phyloP scores from a whole-genome alignment of 148 eudicot genomes.

The Chenopodium quinoa region DNA sequence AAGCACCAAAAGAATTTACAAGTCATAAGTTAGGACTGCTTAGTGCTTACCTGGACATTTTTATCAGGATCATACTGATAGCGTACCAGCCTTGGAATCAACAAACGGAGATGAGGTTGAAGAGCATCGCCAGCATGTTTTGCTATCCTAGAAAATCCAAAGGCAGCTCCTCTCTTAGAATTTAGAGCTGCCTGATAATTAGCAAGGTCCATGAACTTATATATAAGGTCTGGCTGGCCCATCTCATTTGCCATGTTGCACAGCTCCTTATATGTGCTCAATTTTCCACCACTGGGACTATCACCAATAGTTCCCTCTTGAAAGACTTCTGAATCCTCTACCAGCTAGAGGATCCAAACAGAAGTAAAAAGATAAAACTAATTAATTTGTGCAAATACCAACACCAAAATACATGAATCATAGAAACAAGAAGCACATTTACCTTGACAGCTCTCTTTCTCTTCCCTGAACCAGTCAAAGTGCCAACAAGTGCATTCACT shows the following conservation, averaged over 20 bases:
- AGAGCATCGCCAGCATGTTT: constrained; percentile 97
- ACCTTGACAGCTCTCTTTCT: constrained; percentile 97
- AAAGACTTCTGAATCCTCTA: constrained; percentile 90
- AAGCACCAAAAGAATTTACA: background rate
- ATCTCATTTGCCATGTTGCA: constrained; percentile 94
- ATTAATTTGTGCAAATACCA: constrained; percentile 6
- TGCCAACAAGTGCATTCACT: constrained; percentile 91
- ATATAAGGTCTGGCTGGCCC: constrained; percentile 96
- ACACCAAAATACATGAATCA: background rate
- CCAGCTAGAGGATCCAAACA: constrained; percentile 52
- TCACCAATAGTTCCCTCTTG: constrained; percentile 88
- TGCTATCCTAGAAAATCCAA: constrained; percentile 97
- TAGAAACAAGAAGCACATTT: background rate
- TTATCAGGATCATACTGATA: constrained; percentile 98
- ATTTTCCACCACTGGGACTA: constrained; percentile 82
- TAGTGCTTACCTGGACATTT: constrained; percentile 77
- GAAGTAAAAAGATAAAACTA: background rate
- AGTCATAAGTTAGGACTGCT: background rate
- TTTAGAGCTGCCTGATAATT: constrained; percentile 92
- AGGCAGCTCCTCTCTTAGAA: constrained; percentile 98
- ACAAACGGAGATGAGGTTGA: constrained; percentile 62
- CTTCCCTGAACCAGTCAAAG: constrained; percentile 94
- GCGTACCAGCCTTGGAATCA: constrained; percentile 91
- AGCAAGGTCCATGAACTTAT: constrained; percentile 96
- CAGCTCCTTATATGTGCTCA: constrained; percentile 91